Percentiles rank a stretch among this genome's conserved stretches.
Evolutionary conservation across 2,329 filamentous ascomycete genomes (phyloP).

Genomic region (Pyrenochaeta sp.): DNA sequence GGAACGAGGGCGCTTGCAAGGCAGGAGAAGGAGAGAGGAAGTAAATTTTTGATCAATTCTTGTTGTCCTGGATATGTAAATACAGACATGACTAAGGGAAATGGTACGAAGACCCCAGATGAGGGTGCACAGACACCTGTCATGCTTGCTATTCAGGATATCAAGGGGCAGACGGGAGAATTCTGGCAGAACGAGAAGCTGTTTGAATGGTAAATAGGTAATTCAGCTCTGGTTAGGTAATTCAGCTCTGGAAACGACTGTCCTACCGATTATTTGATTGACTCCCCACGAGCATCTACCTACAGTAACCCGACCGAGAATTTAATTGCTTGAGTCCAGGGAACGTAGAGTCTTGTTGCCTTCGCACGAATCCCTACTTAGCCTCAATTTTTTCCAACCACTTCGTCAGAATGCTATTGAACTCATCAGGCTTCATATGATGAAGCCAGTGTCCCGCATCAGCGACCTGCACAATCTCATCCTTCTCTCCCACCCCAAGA

Average conservation of each 20-base stretch:
- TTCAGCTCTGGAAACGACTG: no score
- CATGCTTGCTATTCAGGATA: conserved; percentile 53
- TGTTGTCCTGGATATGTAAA: conserved; percentile 57
- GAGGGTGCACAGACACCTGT: conserved; percentile 57
- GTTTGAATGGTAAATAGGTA: conserved; percentile 43
- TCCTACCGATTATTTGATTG: no score
- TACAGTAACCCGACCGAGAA: no score
- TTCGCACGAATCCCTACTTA: neutral
- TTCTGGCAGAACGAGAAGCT: conserved; percentile 54
- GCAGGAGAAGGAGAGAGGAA: conserved; percentile 45
- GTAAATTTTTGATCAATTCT: conserved; percentile 48
- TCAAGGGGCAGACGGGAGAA: conserved; percentile 44
- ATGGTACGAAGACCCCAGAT: conserved; percentile 51
- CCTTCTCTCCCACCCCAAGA: conserved; percentile 12
- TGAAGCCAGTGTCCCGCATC: conserved; percentile 27
- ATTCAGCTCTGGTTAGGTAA: no score
- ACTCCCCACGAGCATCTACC: no score
- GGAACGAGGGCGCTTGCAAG: conserved; percentile 51
- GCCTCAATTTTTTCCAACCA: conserved; percentile 19
- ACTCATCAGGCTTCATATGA: conserved; percentile 23
- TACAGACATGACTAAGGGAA: conserved; percentile 58
- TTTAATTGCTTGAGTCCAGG: no score
- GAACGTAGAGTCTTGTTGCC: no score
- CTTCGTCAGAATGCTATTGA: conserved; percentile 17
- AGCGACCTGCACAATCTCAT: conserved; percentile 17